Base-by-base conservation (phyloP, 2,329 filamentous ascomycete species). In the Fusarium tuaranense region DNA sequence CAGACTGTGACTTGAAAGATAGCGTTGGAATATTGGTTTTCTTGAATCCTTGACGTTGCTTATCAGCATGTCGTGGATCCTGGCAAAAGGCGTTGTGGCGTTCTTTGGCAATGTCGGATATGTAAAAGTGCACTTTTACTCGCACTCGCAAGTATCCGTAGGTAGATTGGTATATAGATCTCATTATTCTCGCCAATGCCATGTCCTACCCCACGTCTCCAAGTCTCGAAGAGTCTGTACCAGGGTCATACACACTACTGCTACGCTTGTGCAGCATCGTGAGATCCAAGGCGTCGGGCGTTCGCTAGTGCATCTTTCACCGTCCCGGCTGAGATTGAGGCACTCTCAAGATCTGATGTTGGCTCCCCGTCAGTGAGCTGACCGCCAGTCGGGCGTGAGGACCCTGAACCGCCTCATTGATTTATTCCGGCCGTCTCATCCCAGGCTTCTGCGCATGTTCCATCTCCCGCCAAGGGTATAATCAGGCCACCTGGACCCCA, bases 1-100 rank as follows among this genome's bases (percentile, higher is more conserved):
- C 22, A 39, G n/a, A 41, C 32, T 27, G 60, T 63, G 12, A 30
- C 20, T 62, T 34, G 59, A 32, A 62, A 32, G 39, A 62, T 62
- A 34, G 18, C 18, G 25, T 48, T 61, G 58, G 39, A 48, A 22
- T 16, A 36, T 25, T 34, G 22, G 32, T 61, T 61, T 61, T 39
- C 32, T 4, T n/a, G 39, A 25, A 20, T 36, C 22, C 22, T 39
- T n/a, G 55, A 27, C 22, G 22, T 27, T 16, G 55, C 22, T 12
- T 22, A 38, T 59, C 22, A 59, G 34, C 55, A 41, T 20, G 36
- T 25, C 48, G 48, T 20, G 48, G 48, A 32, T 53, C 27, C 48
- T 27, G 55, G 22, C 6, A 39, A 36, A 62, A 63, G 71, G 71
- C 68, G 71, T 69, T 60, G 27, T 18, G 57, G 58, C 7, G 44